Evolutionary conservation across 768 basidiomycete species (phyloP), one percentile per base, ranked within the genome.

Genomic region (Trametes villosa): DNA sequence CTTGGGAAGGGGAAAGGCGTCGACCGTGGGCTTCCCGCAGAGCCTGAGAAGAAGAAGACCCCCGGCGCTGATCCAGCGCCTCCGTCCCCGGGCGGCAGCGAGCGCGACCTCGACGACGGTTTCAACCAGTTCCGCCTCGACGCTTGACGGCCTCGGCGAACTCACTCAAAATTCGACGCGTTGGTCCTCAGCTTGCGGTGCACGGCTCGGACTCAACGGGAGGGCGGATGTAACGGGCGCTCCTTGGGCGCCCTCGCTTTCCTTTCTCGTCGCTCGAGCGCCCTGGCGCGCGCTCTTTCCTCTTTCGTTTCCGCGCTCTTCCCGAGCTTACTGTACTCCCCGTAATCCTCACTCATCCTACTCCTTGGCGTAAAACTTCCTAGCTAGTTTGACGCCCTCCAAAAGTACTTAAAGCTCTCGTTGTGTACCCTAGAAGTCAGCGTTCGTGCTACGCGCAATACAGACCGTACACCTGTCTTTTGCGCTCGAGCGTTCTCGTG

Each of bases 401-500:
- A 26, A 48, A 30, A 29, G 45, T 48, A 30, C 29, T 27, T 48
- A 27, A 48, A 29, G 13, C 46, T 48, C 24, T 2, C 29, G 29
- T n/a, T 30, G 13, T 27, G 24, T 26, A 27, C 24, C 15, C 15
- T 27, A 48, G 46, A 48, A 9, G 15, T n/a, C 45, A 47, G 45
- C 45, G 45, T 47, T 47, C 45, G 7, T 47, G 45, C 26, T 26
- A 9, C 8, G 8, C 3, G 29, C 9, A 4, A 8, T 8, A 48
- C 46, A 48, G 46, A 48, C 46, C 46, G 46, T 48, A 48, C 46
- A 27, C 46, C 46, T 48, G 46, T 48, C 46, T 48, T n/a, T 29
- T 72, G 44, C 44, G 44, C 44, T 26, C 44, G n/a, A 45, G 40
- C 24, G 44, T 26, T 45, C 44, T 45, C 24, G 40, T 45, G 44